Conservation (phyloP, 1,284 basidiomycete species). For the Mycena citricolor region DNA sequence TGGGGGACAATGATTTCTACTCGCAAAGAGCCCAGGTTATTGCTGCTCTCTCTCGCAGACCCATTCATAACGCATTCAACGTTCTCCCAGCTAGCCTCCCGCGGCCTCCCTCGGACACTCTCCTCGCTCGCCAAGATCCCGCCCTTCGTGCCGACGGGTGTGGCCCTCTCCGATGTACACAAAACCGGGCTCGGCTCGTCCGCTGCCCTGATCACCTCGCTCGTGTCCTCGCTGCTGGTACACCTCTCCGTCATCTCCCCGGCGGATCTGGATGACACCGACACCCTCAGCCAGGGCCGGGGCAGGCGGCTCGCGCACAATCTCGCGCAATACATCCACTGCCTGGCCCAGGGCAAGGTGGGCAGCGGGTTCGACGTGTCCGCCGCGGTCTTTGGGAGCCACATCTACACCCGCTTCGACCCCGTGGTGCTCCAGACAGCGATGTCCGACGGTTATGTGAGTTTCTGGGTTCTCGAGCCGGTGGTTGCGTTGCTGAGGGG, state of each 20-base stretch:
- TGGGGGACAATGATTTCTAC: constrained; percentile 98
- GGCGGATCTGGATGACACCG: constrained; percentile 43
- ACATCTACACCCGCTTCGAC: constrained; percentile 89
- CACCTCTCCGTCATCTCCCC: constrained; percentile 68
- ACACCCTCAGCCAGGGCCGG: too few relatives aligned
- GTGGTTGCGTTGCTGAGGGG: not conserved
- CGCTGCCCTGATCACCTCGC: constrained; percentile 94
- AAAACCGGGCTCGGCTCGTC: constrained; percentile 98
- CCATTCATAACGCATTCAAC: constrained; percentile 20
- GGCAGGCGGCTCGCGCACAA: constrained; percentile 80
- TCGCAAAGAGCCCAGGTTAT: constrained; percentile 88
- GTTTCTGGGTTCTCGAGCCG: constrained; percentile 20
- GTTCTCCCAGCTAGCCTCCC: constrained; percentile 54
- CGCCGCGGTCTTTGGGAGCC: constrained; percentile 92
- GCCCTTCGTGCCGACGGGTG: constrained; percentile 76
- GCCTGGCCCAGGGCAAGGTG: constrained; percentile 96
- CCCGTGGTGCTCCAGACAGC: constrained; percentile 66
- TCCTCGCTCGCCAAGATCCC: constrained; percentile 63
- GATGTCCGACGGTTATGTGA: constrained; percentile 61
- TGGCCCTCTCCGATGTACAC: constrained; percentile 78
- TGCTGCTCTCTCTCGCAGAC: constrained; percentile 26
- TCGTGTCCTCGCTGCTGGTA: constrained; percentile 83
- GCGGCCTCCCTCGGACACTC: constrained; percentile 59
- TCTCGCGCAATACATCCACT: constrained; percentile 94
- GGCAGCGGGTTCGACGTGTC: constrained; percentile 98